Evolutionary conservation across 768 basidiomycete genomes (phyloP).

Genomic region (Lactifluus piperatus): DNA sequence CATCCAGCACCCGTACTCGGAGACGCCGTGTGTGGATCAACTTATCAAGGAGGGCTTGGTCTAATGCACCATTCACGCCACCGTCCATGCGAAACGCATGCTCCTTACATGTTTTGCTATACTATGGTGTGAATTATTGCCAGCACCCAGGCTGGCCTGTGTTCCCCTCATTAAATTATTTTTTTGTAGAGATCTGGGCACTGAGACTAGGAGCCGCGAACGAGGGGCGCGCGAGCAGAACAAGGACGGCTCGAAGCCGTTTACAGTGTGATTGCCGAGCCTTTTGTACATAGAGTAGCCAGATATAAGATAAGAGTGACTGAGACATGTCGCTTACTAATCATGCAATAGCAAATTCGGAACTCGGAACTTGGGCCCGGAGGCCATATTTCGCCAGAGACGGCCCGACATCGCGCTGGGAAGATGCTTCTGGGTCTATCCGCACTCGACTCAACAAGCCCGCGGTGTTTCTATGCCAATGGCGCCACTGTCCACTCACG

Average conservation of each 20-base stretch:
- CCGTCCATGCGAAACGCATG: conserved; percentile 47
- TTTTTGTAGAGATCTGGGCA: conserved; percentile 57
- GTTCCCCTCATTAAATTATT: not conserved
- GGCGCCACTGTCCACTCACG: conserved; percentile 57
- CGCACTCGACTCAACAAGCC: conserved; percentile 50
- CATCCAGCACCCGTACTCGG: conserved; percentile 45
- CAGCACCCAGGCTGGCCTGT: not conserved
- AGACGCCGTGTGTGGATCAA: conserved; percentile 56
- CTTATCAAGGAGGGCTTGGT: conserved; percentile 46
- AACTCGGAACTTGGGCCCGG: too few species aligned
- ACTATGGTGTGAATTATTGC: conserved; percentile 36
- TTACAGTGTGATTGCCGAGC: too few species aligned
- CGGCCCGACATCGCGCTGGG: conserved; percentile 48
- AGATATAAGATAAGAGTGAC: too few species aligned
- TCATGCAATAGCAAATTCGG: too few species aligned
- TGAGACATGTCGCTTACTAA: too few species aligned
- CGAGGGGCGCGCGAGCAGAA: too few species aligned
- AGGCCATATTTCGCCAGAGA: too few species aligned
- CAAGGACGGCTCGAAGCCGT: too few species aligned
- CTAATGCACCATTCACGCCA: conserved; percentile 54
- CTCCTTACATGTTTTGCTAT: conserved; percentile 56
- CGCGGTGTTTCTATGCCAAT: conserved; percentile 53
- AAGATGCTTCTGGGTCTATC: conserved; percentile 39
- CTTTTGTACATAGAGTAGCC: too few species aligned
- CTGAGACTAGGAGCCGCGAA: too few species aligned